Evolutionary conservation across 176 grass and related monocot genomes (phyloP), one percentile per base, ranked within the genome.

Genomic region (maize (Zea mays)): DNA sequence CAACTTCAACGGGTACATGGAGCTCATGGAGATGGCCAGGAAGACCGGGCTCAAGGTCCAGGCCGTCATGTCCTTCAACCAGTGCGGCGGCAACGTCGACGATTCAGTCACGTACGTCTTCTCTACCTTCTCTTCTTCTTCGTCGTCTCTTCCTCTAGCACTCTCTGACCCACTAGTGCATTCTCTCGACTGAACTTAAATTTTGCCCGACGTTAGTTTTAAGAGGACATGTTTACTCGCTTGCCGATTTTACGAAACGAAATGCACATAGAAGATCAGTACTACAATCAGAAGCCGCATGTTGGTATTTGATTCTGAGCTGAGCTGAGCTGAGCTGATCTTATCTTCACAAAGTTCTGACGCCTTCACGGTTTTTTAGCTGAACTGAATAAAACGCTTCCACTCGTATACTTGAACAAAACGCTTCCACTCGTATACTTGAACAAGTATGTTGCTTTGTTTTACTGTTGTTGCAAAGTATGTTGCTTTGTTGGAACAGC

Each of bases 11-110:
- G 90, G 93, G 8, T 97, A 93, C 88, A 83, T 62, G 80, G 88
- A 97, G 83, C 85, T 93, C 77, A 86, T 93, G 90, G 93, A 93
- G 80, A 90, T 93, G 83, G 93, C 85, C 0, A 75, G 63, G 20
- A 78, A 83, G 51, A 35, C 74, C 8, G 86, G 83, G 45, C 85
- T 97, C 68, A 97, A 89, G 85, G 93, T 97, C 63, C 90, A 97
- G 90, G 90, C 90, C 33, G 95, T 97, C 68, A 97, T 97, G 95
- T 97, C 95, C 3, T 97, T 97, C 76, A 91, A 97, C 83, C 87
- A 92, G 89, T 97, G 89, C 69, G 91, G 91, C 48, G 95, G 95
- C 65, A 97, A 97, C 85, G 91, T 94, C 49, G 95, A 91, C 20
- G 95, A 97, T 76, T 91, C 86, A 62, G 90, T 93, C 79, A 90